A percentile compares a stretch with the other conserved stretches of the same genome.
Evolutionary conservation across 257 asterid species (phyloP).

Genomic region (Solanum clarkiae): DNA sequence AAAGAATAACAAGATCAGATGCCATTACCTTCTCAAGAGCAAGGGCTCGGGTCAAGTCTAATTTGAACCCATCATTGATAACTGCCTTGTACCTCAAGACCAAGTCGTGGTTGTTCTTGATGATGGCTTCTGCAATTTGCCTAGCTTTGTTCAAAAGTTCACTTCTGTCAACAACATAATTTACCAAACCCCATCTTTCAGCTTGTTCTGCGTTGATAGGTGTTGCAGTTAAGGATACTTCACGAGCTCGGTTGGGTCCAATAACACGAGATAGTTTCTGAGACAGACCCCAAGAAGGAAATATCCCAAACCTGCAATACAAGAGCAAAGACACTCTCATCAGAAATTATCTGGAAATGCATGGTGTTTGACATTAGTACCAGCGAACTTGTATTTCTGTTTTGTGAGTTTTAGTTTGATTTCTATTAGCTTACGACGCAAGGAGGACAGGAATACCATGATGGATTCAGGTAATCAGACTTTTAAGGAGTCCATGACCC

Average conservation of each 20-base stretch:
- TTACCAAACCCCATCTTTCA: conserved; percentile 88
- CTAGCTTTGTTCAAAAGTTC: conserved; percentile 65
- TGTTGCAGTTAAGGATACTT: conserved; percentile 56
- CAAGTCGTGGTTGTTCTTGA: conserved; percentile 71
- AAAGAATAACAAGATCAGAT: not conserved
- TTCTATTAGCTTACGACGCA: not conserved
- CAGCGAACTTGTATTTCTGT: not conserved
- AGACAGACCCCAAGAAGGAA: conserved; percentile 97
- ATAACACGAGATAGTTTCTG: conserved; percentile 88
- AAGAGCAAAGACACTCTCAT: not conserved
- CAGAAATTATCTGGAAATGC: not conserved
- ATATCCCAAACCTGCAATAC: conserved; percentile 74
- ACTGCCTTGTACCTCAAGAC: conserved; percentile 74
- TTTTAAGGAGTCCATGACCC: not conserved
- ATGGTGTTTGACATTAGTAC: not conserved
- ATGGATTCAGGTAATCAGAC: not conserved
- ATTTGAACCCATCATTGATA: conserved; percentile 75
- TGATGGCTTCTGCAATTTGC: conserved; percentile 72
- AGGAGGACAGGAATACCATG: not conserved
- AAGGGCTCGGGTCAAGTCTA: conserved; percentile 60
- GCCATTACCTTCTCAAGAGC: conserved; percentile 73
- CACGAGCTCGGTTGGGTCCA: conserved; percentile 83
- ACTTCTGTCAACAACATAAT: conserved; percentile 67
- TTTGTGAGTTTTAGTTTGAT: not conserved
- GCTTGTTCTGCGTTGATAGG: conserved; percentile 88